Base-by-base conservation (phyloP, 2,329 filamentous ascomycete species). In the Graphilbum fragrans region DNA sequence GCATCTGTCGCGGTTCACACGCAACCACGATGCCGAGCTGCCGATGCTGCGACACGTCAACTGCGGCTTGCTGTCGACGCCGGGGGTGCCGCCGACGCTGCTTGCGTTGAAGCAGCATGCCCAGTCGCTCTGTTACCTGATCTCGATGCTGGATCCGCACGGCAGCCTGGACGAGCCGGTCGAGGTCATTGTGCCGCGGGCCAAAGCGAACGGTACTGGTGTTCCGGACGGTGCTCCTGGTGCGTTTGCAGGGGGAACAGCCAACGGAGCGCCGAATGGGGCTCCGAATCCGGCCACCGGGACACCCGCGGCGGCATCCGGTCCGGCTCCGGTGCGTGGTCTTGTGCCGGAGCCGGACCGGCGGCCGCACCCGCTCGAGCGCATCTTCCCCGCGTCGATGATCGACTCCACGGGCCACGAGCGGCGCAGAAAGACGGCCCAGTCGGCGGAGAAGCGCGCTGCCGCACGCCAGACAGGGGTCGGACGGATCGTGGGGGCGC, bases 91-190 rank as follows among this genome's bases (percentile, higher is more conserved):
- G 4, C 72, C 73, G 2, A 77, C 72, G 0, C 59, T 79, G n/a
- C 57, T 70, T 1, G 62, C 70, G 1, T 61, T 79, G 29, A 79
- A 79, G 54, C 67, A 74, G 50, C 74, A 79, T 47, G 70, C 72
- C 0, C 74, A 77, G 41, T 67, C 70, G n/a, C 63, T 79, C 16
- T 57, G 62, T 27, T 62, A 67, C 14, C 60, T 78, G 37, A 74
- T 79, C 46, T 61, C 62, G 3, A 56, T 60, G 34, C 54, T 77
- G 11, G 61, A 60, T 3, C 59, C 70, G 5, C 7, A 48, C 47
- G 10, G 48, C 49, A 2, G 52, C 22, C 35, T 39, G 8, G 32
- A 35, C 17, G 43, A 41, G 5, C 27, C 41, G 2, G 53, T 36
- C 11, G 41, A 40, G 10, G 45, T 43, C 21, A 25, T 31, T 16